Evolutionary conservation across 371 early-diverging fungal genomes (phyloP), one percentile per base, ranked within the genome.

Genomic region (Haplosporangium sp.): DNA sequence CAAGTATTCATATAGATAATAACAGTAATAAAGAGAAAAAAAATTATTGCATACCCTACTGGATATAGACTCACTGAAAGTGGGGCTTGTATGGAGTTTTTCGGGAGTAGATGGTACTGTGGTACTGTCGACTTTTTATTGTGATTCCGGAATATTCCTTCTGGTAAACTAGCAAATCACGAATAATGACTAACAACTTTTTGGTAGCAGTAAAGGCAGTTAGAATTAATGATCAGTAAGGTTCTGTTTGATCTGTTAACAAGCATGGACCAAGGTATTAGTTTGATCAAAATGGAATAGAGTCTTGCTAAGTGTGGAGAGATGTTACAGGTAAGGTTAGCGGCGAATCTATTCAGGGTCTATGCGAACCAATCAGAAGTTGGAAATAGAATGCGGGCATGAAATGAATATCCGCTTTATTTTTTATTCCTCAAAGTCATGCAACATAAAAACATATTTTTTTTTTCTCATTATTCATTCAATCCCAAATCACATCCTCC

Each of bases 1-100:
- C 84, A 83, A 39, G 76, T 83, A 2, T 79, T 83, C 53, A 69
- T 83, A 11, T 83, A 74, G 60, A 40, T 11, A 59, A 6, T 35
- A 2, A 2, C 57, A 39, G 13, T 5, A 13, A 39, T 2, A n/a
- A 58, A 13, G 17, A 11, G 38, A 58, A 58, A 52, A 52, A 62
- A 3, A 40, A 62, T n/a, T 2, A 47, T 7, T 52, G 3, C 3
- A 17, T 58, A 58, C 58, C 58, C 39, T 20, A 6, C 4, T 61
- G 45, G 17, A 19, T 61, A 61, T 13, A 50, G 13, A 17, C 27
- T 27, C 27, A 27, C 47, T 13, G 9, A 13, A 47, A 47, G 4
- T 15, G 47, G 9, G 47, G 47, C 2, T 47, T 15, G 15, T 5
- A 53, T 53, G 53, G 53, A 53, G 53, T n/a, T 53, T 53, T 53